phyloP scores from a whole-genome alignment of 2,329 filamentous ascomycete genomes.

The Beauveria asiatica region DNA sequence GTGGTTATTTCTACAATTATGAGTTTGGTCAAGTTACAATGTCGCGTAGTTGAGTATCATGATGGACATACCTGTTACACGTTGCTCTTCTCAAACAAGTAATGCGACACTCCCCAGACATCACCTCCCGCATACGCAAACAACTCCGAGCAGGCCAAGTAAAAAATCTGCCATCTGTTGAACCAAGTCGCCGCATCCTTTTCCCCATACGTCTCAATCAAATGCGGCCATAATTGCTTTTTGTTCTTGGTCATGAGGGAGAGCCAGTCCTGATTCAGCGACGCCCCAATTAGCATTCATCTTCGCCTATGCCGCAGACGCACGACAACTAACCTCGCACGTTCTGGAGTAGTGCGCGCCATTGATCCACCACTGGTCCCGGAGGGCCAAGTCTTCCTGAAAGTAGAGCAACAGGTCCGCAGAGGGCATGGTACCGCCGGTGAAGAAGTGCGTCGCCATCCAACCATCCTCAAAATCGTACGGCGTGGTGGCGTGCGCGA shows the following conservation, averaged over 20 bases:
- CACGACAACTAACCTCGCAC: conserved; percentile 45
- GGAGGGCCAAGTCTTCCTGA: conserved; percentile 50
- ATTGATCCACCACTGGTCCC: conserved; percentile 63
- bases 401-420: conserved; percentile 60
- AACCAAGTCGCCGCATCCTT: conserved; percentile 54
- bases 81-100: conserved; percentile 52
- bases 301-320: neutral
- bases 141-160: conserved; percentile 61
- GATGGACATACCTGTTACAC: neutral
- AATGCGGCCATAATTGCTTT: conserved; percentile 52
- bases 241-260: conserved; percentile 50
- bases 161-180: conserved; percentile 64
- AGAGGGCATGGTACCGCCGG: conserved; percentile 63
- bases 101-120: conserved; percentile 59
- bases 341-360: conserved; percentile 61
- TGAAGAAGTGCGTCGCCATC: conserved; percentile 70
- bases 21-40: no score
- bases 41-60: neutral
- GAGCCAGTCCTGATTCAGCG: conserved; percentile 46
- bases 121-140: conserved; percentile 59
- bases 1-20: no score
- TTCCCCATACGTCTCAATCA: conserved; percentile 57
- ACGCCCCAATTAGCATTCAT: neutral
- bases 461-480: conserved; percentile 65
- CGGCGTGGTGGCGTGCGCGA: conserved; percentile 54